Evolutionary conservation across 2,329 filamentous ascomycete species (phyloP).

Genomic region (Cladosporium velox): DNA sequence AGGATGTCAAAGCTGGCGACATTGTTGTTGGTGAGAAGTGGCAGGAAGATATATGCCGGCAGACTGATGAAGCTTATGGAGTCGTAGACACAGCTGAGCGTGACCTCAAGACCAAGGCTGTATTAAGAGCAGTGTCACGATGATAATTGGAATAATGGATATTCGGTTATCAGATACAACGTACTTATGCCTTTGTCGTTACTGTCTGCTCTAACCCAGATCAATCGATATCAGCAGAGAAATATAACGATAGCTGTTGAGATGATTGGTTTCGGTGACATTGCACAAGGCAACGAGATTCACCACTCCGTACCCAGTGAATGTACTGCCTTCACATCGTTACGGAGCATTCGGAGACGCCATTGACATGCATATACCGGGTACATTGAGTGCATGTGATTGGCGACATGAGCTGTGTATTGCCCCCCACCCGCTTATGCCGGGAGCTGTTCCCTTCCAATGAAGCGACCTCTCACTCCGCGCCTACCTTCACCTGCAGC

Average conservation of each 20-base stretch:
- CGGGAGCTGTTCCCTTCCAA: conserved; percentile 8
- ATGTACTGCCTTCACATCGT: background rate
- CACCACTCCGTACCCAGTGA: background rate
- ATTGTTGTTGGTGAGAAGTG: conserved; percentile 47
- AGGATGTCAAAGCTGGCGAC: conserved; percentile 28
- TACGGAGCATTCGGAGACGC: background rate
- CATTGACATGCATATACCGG: background rate
- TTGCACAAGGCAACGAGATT: background rate
- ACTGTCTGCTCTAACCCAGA: background rate
- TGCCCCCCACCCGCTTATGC: background rate
- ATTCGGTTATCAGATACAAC: background rate
- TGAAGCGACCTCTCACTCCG: background rate
- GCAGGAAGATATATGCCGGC: conserved; percentile 49
- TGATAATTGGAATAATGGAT: background rate
- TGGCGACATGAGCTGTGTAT: background rate
- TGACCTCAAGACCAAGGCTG: conserved; percentile 45
- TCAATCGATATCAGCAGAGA: background rate
- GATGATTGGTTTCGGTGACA: background rate
- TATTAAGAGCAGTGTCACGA: conserved; percentile 42
- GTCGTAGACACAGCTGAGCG: conserved; percentile 43
- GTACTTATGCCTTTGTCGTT: background rate
- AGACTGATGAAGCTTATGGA: conserved; percentile 53
- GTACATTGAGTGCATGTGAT: background rate
- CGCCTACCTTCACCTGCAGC: background rate
- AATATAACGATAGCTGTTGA: no score